Percentiles rank a stretch among this genome's conserved stretches.
phyloP scores from a whole-genome alignment of 1,284 basidiomycete species.

The Cutaneotrichosporon arboriforme region DNA sequence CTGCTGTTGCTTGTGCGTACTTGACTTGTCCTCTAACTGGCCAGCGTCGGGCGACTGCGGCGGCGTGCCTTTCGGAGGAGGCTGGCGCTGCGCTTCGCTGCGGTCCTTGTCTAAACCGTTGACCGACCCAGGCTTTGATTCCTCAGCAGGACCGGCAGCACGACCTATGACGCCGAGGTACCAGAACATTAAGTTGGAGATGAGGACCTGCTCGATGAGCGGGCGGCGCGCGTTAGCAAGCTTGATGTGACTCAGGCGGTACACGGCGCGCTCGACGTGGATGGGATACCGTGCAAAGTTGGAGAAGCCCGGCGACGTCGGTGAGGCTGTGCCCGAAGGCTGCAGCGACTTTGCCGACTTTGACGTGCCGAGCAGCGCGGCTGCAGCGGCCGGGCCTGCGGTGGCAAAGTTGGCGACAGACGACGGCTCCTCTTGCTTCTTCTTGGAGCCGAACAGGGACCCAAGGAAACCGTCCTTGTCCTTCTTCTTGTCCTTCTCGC shows the following conservation, averaged over 20 bases:
- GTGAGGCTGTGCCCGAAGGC: constrained; percentile 43
- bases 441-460: constrained; percentile 79
- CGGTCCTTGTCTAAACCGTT: constrained; percentile 47
- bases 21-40: constrained; percentile 5
- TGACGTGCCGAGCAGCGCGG: constrained; percentile 71
- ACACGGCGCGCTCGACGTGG: constrained; percentile 96
- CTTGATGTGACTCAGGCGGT: constrained; percentile 96
- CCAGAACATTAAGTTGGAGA: constrained; percentile 99
- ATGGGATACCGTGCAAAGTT: constrained; percentile 84
- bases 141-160: constrained; percentile 36
- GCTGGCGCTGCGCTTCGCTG: constrained; percentile 23
- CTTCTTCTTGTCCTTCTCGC: constrained; percentile 58
- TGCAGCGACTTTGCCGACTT: constrained; percentile 63
- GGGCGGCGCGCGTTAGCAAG: constrained; percentile 92
- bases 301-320: constrained; percentile 57
- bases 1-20: neutral
- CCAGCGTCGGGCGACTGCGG: constrained; percentile 36
- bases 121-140: constrained; percentile 47
- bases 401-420: constrained; percentile 51
- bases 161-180: constrained; percentile 96
- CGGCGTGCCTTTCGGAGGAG: constrained; percentile 47
- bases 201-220: constrained; percentile 95
- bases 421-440: constrained; percentile 57
- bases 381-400: constrained; percentile 70
- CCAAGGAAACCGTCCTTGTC: constrained; percentile 79